phyloP scores from a whole-genome alignment of 2,329 filamentous ascomycete genomes.

The Paecilomyces dactylethromorphus region DNA sequence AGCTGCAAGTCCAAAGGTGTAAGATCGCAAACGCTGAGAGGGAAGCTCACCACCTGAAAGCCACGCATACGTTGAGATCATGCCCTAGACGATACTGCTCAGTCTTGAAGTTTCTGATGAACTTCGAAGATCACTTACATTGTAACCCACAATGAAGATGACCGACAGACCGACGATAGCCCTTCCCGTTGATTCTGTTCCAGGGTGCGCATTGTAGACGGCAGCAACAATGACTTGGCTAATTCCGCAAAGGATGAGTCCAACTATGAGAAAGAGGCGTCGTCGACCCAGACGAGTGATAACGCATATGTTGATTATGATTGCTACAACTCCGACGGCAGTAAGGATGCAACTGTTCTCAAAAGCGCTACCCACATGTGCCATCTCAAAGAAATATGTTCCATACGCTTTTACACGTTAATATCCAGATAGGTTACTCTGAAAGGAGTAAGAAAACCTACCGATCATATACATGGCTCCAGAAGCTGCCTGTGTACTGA shows the following conservation, averaged over 20 bases:
- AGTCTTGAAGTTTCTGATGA: background rate
- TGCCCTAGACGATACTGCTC: constrained; percentile 22
- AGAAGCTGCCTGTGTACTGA: constrained; percentile 48
- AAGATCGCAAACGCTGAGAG: constrained; percentile 49
- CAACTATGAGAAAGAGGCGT: constrained; percentile 46
- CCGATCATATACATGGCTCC: constrained; percentile 54
- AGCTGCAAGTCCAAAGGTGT: constrained; percentile 52
- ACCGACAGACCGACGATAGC: constrained; percentile 48
- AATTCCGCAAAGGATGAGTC: constrained; percentile 47
- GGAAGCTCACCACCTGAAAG: constrained; percentile 52
- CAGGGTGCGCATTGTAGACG: constrained; percentile 42
- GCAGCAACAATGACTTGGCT: constrained; percentile 50
- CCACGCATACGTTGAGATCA: constrained; percentile 53
- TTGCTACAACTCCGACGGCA: constrained; percentile 49
- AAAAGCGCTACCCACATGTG: constrained; percentile 49
- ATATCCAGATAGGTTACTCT: background rate
- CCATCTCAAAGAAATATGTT: constrained; percentile 57
- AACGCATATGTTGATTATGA: constrained; percentile 48
- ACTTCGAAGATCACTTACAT: constrained; percentile 15
- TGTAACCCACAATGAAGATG: constrained; percentile 50
- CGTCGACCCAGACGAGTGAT: constrained; percentile 50
- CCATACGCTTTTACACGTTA: constrained; percentile 38
- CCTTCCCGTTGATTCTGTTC: constrained; percentile 22
- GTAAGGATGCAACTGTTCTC: constrained; percentile 52
- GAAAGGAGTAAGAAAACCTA: constrained; percentile 13